phyloP scores from a whole-genome alignment of 345 rosid species.

The Acer negundo region DNA sequence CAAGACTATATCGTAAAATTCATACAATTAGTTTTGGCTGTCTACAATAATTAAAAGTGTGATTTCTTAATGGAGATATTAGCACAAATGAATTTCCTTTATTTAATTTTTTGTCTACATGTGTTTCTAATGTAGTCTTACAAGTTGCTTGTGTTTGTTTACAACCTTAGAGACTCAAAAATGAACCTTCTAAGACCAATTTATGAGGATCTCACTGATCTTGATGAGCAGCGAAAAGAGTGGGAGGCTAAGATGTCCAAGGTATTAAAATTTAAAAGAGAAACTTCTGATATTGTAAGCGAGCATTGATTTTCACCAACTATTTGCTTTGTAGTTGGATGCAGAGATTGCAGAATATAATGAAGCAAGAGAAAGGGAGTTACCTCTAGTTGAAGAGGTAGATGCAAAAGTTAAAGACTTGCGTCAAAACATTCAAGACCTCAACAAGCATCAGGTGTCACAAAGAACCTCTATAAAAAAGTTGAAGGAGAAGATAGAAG shows the following conservation, averaged over 20 bases:
- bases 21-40: too few relatives aligned
- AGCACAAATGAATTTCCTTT: not conserved
- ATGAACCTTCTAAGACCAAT: constrained; percentile 56
- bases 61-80: not conserved
- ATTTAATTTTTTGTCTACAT: not conserved
- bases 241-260: constrained; percentile 64
- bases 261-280: constrained; percentile 40
- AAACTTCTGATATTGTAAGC: constrained; percentile 9
- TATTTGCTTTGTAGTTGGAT: constrained; percentile 54
- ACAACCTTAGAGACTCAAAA: constrained; percentile 57
- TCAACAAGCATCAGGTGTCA: constrained; percentile 76
- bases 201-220: constrained; percentile 58
- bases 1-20: not conserved
- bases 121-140: not conserved
- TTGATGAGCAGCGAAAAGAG: constrained; percentile 67
- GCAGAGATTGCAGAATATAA: constrained; percentile 69
- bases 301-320: constrained; percentile 20
- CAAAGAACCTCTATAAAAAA: constrained; percentile 57
- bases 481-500: constrained; percentile 60
- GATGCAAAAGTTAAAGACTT: constrained; percentile 65
- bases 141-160: constrained; percentile 17
- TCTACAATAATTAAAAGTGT: not conserved
- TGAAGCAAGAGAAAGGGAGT: constrained; percentile 70
- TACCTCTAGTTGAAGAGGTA: constrained; percentile 70
- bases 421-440: constrained; percentile 56